Conservation (phyloP, 2,329 filamentous ascomycete genomes). For the Orbilia quercus region DNA sequence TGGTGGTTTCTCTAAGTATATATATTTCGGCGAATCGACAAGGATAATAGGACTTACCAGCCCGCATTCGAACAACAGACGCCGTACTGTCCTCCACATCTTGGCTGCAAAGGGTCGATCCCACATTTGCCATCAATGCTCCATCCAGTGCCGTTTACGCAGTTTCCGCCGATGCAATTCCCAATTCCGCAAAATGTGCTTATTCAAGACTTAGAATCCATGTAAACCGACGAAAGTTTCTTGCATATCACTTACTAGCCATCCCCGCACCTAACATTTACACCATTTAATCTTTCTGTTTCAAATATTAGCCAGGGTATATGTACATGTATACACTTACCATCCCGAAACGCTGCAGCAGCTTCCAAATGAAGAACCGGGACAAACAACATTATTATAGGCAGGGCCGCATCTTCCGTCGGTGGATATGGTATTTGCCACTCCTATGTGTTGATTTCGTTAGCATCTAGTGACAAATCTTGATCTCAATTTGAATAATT, state of each 20-base stretch:
- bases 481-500: too few relatives aligned
- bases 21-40: neutral
- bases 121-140: slow-evolving; percentile 33
- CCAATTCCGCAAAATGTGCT: slow-evolving; percentile 35
- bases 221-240: neutral
- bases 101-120: slow-evolving; percentile 13
- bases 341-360: slow-evolving; percentile 38
- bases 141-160: slow-evolving; percentile 32
- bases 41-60: slow-evolving; percentile 6
- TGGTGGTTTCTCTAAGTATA: too few relatives aligned
- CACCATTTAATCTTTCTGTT: too few relatives aligned
- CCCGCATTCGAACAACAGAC: slow-evolving; percentile 36
- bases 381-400: slow-evolving; percentile 16
- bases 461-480: neutral
- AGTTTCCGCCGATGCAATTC: slow-evolving; percentile 34
- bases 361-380: slow-evolving; percentile 18
- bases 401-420: slow-evolving; percentile 30
- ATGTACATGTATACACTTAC: too few relatives aligned
- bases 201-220: neutral
- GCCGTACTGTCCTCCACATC: slow-evolving; percentile 30
- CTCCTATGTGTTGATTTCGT: neutral
- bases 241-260: slow-evolving; percentile 28
- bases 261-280: slow-evolving; percentile 34
- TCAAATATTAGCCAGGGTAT: too few relatives aligned
- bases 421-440: slow-evolving; percentile 8